phyloP scores from a whole-genome alignment of 371 early-diverging fungal genomes.

The Blakeslea trispora region DNA sequence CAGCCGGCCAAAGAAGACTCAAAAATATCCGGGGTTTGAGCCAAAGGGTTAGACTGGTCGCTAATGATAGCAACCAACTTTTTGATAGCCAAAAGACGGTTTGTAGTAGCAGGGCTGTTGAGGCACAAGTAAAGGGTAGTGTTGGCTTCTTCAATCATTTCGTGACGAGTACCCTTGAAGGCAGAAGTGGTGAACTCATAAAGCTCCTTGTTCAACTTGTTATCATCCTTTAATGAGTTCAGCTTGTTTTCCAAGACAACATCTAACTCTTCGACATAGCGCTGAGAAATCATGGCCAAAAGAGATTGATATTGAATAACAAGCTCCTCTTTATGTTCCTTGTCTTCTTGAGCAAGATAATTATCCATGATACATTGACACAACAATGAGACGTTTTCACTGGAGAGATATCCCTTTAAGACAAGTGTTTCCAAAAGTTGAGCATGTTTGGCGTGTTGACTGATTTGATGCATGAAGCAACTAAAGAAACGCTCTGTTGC shows the following conservation, averaged over 20 bases:
- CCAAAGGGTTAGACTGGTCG: slow-evolving; percentile 34
- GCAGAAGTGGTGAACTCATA: slow-evolving; percentile 61
- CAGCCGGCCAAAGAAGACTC: slow-evolving; percentile 55
- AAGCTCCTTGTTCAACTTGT: slow-evolving; percentile 40
- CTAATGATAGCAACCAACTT: slow-evolving; percentile 56
- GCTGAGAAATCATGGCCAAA: slow-evolving; percentile 55
- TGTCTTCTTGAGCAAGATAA: slow-evolving; percentile 39
- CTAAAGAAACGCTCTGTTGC: slow-evolving; percentile 56
- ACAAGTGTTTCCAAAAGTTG: slow-evolving; percentile 46
- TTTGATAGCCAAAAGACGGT: slow-evolving; percentile 66
- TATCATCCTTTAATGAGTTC: slow-evolving; percentile 23
- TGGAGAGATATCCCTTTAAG: slow-evolving; percentile 44
- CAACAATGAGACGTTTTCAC: slow-evolving; percentile 43
- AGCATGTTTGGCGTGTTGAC: slow-evolving; percentile 31
- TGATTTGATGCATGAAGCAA: slow-evolving; percentile 36
- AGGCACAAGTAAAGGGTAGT: slow-evolving; percentile 74
- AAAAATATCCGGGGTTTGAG: slow-evolving; percentile 49
- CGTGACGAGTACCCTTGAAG: slow-evolving; percentile 66
- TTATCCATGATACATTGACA: slow-evolving; percentile 42
- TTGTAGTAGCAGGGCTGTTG: slow-evolving; percentile 62
- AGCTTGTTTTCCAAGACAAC: slow-evolving; percentile 50
- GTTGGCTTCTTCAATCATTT: slow-evolving; percentile 65
- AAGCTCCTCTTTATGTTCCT: slow-evolving; percentile 31
- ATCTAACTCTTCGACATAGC: slow-evolving; percentile 60
- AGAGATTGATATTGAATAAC: slow-evolving; percentile 36